Percentiles rank a stretch among this genome's conserved stretches.
These are phyloP conservation scores for Camellia sinensis DNA, from an alignment of 148 eudicot genomes.

Conservation along the genomic window DNA sequence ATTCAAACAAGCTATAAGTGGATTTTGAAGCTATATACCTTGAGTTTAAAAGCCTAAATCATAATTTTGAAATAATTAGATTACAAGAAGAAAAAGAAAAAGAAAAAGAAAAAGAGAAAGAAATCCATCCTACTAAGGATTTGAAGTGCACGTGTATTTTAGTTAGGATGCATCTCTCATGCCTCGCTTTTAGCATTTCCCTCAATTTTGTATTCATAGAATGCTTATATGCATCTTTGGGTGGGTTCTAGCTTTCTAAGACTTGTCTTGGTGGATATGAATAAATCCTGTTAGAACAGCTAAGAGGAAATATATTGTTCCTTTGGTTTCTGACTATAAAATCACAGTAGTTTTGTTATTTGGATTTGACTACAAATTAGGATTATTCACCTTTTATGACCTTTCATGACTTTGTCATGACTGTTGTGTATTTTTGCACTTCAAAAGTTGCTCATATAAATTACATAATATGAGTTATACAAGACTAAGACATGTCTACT, in stretches of 20 bases:
- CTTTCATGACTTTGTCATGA: neutral
- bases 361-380: neutral
- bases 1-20: too few relatives aligned
- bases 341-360: neutral
- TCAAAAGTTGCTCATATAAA: neutral
- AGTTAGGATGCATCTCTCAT: too few relatives aligned
- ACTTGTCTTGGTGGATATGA: conserved; percentile 5
- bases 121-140: too few relatives aligned
- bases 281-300: neutral
- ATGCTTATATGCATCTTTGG: neutral
- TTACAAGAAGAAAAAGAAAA: too few relatives aligned
- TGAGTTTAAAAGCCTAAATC: too few relatives aligned
- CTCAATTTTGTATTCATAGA: too few relatives aligned
- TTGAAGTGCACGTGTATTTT: too few relatives aligned
- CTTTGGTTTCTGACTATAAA: neutral
- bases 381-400: neutral
- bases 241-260: conserved; percentile 1
- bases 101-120: too few relatives aligned
- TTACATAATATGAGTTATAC: neutral
- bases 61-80: too few relatives aligned
- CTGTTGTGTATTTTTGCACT: neutral
- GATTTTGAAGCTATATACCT: too few relatives aligned
- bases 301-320: neutral
- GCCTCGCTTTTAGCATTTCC: too few relatives aligned
- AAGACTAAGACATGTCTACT: neutral